Evolutionary conservation across 768 basidiomycete genomes (phyloP), one percentile per base, ranked within the genome.

Genomic region (Fomitopsis serialis): DNA sequence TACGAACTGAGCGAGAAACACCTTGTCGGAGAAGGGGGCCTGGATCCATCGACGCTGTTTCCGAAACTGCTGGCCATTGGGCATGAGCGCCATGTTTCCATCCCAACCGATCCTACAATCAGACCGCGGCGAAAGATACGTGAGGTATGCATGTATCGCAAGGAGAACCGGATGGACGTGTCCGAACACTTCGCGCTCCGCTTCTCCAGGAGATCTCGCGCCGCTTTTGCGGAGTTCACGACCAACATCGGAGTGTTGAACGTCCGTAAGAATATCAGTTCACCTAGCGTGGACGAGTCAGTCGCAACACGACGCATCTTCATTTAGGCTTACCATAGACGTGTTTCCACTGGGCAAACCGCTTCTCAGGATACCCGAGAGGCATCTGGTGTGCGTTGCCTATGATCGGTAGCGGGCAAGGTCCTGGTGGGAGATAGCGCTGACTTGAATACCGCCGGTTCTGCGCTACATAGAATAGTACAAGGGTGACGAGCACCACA

Each of bases 31-130:
- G 44, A 68, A 66, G 36, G 57, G 52, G 17, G 66, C 63, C 12
- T 59, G 61, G 42, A 69, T 61, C 54, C 66, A 55, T n/a, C 60
- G 54, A 5, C 68, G 60, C 17, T 68, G 65, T 48, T 63, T 63
- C 25, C 59, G 64, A 49, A 62, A 69, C 10, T 61, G 59, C 10
- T 60, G 59, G 12, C 68, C 68, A 48, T 66, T 66, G 4, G 19
- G 22, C 58, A 58, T 58, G 35, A 58, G 56, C n/a, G 52, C 53
- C 3, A 56, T 37, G 17, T 58, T 50, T 36, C 45, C 46, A 35
- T 58, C 54, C 56, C 56, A 55, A 10, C 57, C 61, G 58, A 66
- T 59, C 2, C 63, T 65, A 32, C 17, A 34, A 32, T 43, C 25
- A 34, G 42, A 24, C 12, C 2, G 24, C 19, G 34, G 11, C n/a